Percentiles rank a stretch among this genome's conserved stretches.
Conservation (phyloP, 208 protist genomes). For the Wallacemonas sp. region DNA sequence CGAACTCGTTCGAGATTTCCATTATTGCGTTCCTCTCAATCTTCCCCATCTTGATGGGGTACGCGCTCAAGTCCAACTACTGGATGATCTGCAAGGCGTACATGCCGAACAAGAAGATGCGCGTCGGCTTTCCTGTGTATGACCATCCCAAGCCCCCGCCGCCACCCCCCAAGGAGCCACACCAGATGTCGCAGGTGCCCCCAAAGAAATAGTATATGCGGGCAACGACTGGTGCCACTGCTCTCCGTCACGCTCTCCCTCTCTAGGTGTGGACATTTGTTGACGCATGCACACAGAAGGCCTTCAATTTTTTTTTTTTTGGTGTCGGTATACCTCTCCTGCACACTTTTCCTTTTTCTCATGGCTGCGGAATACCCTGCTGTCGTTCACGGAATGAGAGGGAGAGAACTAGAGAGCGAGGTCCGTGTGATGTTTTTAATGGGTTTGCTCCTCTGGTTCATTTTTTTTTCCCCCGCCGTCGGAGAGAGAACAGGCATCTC, state of each 20-base stretch:
- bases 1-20: conserved; percentile 89
- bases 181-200: conserved; percentile 60
- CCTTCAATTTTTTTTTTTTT: neutral
- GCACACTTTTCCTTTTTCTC: too few species aligned
- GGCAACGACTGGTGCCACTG: too few species aligned
- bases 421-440: neutral
- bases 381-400: too few species aligned
- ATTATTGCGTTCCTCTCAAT: conserved; percentile 74
- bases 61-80: conserved; percentile 80
- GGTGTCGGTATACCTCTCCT: too few species aligned
- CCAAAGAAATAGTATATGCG: conserved; percentile 33
- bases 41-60: conserved; percentile 84
- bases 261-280: too few species aligned
- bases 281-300: too few species aligned
- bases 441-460: neutral
- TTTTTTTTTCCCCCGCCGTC: neutral
- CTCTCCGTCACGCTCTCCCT: too few species aligned
- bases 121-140: conserved; percentile 67
- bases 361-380: too few species aligned
- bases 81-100: conserved; percentile 82
- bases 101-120: conserved; percentile 80
- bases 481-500: too few species aligned
- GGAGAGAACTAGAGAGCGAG: too few species aligned
- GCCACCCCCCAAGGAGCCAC: conserved; percentile 40
- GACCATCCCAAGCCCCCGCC: conserved; percentile 54